These are phyloP conservation scores for Daldinia decipiens DNA, from an alignment of 495 filamentous ascomycete genomes.

Conservation along the genomic window DNA sequence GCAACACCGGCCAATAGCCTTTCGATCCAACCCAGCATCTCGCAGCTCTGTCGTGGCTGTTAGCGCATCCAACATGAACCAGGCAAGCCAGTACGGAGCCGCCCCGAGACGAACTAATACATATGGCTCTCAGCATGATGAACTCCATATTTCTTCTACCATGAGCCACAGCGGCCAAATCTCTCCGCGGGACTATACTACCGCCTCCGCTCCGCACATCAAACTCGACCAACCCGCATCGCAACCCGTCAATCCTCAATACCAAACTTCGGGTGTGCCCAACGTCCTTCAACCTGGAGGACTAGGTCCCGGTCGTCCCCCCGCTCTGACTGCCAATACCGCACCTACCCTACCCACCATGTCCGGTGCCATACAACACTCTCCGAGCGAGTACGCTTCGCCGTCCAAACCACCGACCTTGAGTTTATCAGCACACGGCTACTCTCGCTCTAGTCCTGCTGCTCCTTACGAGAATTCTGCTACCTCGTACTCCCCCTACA, in stretches of 20 bases:
- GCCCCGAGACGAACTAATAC: slow-evolving; percentile 55
- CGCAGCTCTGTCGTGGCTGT: slow-evolving; percentile 60
- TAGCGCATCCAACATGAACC: slow-evolving; percentile 62
- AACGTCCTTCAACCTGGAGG: slow-evolving; percentile 75
- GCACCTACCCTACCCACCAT: slow-evolving; percentile 77
- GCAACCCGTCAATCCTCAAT: slow-evolving; percentile 61
- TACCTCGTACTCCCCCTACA: slow-evolving; percentile 76
- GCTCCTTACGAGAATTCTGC: slow-evolving; percentile 66
- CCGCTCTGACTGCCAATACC: slow-evolving; percentile 73
- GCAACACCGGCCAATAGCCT: slow-evolving; percentile 28
- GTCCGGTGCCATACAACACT: slow-evolving; percentile 60
- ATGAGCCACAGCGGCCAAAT: slow-evolving; percentile 59
- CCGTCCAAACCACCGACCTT: slow-evolving; percentile 73
- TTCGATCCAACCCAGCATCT: slow-evolving; percentile 63
- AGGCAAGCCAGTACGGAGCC: slow-evolving; percentile 55
- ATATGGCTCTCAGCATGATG: slow-evolving; percentile 66
- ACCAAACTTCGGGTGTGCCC: slow-evolving; percentile 69
- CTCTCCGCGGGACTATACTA: slow-evolving; percentile 61
- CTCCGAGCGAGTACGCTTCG: slow-evolving; percentile 68
- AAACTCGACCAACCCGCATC: slow-evolving; percentile 68
- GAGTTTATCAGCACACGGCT: slow-evolving; percentile 66
- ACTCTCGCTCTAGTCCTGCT: slow-evolving; percentile 87
- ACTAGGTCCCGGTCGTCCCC: slow-evolving; percentile 65
- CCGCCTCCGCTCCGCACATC: slow-evolving; percentile 65
- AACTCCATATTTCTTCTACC: slow-evolving; percentile 79